Evolutionary conservation across 2,329 filamentous ascomycete genomes (phyloP).

Genomic region (Stromatinia cepivora): DNA sequence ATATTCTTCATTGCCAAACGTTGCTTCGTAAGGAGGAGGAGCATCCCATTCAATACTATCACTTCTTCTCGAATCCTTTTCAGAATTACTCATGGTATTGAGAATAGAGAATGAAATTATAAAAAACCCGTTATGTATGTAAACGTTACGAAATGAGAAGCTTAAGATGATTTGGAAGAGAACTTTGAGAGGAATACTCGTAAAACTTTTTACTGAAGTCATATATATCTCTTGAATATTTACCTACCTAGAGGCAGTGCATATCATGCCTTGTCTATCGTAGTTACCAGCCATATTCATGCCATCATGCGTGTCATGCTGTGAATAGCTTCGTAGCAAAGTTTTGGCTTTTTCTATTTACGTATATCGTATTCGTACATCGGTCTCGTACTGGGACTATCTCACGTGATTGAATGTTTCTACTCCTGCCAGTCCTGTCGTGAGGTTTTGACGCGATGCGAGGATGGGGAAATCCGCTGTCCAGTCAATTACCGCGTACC

Average conservation of each 20-base stretch:
- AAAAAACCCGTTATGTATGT: not conserved
- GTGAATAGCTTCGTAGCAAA: no score
- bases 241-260: not conserved
- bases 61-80: not conserved
- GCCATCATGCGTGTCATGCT: no score
- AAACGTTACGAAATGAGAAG: not conserved
- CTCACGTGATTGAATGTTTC: no score
- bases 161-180: not conserved
- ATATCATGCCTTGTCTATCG: no score
- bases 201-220: not conserved
- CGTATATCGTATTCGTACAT: not conserved
- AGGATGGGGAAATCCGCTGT: no score
- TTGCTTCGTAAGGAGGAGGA: slow-evolving; percentile 11
- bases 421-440: no score
- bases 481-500: no score
- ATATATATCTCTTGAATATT: not conserved
- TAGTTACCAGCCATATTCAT: no score
- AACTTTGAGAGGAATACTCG: no score
- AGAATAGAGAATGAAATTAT: not conserved
- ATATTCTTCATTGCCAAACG: not conserved
- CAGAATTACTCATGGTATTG: not conserved
- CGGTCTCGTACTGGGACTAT: no score
- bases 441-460: no score
- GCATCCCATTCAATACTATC: slow-evolving; percentile 4
- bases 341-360: not conserved